Percentiles rank a stretch among this genome's conserved stretches.
phyloP scores from a whole-genome alignment of 768 basidiomycete genomes.

The Rhizopogon vesiculosus region DNA sequence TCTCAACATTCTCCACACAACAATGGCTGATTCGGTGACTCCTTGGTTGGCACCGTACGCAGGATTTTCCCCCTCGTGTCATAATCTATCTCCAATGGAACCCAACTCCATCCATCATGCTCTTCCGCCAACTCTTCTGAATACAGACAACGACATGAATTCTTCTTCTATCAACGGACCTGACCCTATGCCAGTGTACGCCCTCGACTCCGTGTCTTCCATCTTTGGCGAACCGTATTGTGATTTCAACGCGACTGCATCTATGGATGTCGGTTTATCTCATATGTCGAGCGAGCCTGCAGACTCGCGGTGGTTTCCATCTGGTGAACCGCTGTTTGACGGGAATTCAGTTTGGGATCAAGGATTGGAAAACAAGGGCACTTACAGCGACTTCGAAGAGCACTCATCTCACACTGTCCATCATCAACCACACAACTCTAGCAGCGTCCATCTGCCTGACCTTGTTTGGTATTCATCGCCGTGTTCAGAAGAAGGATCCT shows the following conservation, averaged over 20 bases:
- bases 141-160: background rate
- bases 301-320: background rate
- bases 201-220: background rate
- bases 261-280: background rate
- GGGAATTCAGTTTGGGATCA: background rate
- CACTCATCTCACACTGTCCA: background rate
- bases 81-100: background rate
- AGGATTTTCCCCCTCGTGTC: background rate
- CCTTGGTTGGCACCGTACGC: background rate
- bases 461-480: background rate
- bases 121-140: background rate
- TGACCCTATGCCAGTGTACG: background rate
- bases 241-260: too few species aligned
- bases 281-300: background rate
- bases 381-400: too few species aligned
- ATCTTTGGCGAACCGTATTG: too few species aligned
- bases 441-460: too few species aligned
- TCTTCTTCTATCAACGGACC: background rate
- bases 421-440: background rate
- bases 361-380: fast-evolving
- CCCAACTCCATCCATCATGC: background rate
- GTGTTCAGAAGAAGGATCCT: background rate
- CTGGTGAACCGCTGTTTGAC: background rate
- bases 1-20: background rate
- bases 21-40: background rate